Base-by-base conservation (phyloP, 139 green algal genomes). In the Chlamydomonas schloesseri region DNA sequence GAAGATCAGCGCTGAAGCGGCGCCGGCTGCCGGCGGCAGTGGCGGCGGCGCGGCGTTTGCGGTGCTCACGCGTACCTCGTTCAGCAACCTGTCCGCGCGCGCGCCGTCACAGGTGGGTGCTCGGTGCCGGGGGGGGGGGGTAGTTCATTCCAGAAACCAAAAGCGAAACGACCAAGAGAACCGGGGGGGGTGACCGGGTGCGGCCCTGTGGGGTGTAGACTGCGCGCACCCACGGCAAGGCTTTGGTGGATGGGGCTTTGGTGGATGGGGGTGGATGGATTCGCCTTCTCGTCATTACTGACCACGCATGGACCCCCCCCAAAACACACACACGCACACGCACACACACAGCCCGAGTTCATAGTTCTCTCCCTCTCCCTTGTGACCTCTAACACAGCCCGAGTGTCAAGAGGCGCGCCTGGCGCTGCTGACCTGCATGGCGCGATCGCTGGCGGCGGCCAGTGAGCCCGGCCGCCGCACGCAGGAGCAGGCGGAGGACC, bases 401-500 rank as follows among this genome's bases (percentile, higher is more conserved):
- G 78, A 84, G 42, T 74, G 33, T 47, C 64, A 24, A 0, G 78
- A 74, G 64, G 78, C 64, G 8, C 60, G 62, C 14, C 20, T 84
- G 47, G 78, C 64, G 64, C 42, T 84, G 62, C 65, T 84, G 78
- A 53, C 46, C 65, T 84, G 78, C 65, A 53, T n/a, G 18, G 64
- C 46, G 3, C 64, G 78, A 18, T 26, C 64, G 28, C 78, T 84
- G 78, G 78, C 78, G 15, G 37, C 62, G 64, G 33, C 46, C 14
- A 50, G 42, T 50, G 42, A 64, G 23, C 78, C 78, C 2, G 31
- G 0, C 17, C 2, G 2, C 26, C 78, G 78, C 46, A 68, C 78
- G 1, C 64, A 42, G 24, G 64, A 84, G 78, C 78, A 84, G 46
- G 29, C 42, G 42, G 78, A 84, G 46, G 78, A 84, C 42, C 78